Base-by-base conservation (phyloP, 345 rosid species). In the Lepidium sativum region DNA sequence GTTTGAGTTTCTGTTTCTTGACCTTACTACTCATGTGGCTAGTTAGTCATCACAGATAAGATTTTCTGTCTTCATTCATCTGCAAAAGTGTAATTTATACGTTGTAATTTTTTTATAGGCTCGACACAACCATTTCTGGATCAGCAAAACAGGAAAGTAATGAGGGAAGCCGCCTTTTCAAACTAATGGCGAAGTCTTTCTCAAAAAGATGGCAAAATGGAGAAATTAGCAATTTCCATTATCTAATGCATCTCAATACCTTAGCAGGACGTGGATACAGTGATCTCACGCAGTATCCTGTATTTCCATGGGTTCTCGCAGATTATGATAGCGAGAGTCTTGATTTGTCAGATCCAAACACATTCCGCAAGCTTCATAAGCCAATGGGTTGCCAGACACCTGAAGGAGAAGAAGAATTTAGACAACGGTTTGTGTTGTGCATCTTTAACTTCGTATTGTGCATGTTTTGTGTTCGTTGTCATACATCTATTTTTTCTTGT, bases 151-250 rank as follows among this genome's bases (percentile, higher is more conserved):
- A 91, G 66, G 99, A 95, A 76, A 88, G 78, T 72, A 84, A 72
- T 42, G 99, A 95, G 72, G 97, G 99, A 38, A 75, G 96, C 64
- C 95, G 99, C 33, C 86, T 95, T 54, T 95, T 95, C 71, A 95
- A 83, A 80, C 49, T 84, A 70, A 84, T 80, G 86, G 97, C 99
- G 35, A 95, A 88, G 75, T 95, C 99, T 60, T 95, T 95, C 75
- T 95, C 99, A 9, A 95, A 86, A 78, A 86, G 99, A 73, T 95
- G 99, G 99, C 97, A 95, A 76, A 95, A 83, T 78, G 99, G 99
- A 76, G 99, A 95, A 80, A 95, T 91, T 53, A 95, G 96, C 85
- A 95, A 95, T 77, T 95, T 95, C 73, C 97, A 95, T 73, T 95
- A 95, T 81, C 88, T 95, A 64, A 95, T 95, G 97, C 97, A 95